phyloP scores from a whole-genome alignment of 257 asterid genomes.

The Jacaranda mimosifolia region DNA sequence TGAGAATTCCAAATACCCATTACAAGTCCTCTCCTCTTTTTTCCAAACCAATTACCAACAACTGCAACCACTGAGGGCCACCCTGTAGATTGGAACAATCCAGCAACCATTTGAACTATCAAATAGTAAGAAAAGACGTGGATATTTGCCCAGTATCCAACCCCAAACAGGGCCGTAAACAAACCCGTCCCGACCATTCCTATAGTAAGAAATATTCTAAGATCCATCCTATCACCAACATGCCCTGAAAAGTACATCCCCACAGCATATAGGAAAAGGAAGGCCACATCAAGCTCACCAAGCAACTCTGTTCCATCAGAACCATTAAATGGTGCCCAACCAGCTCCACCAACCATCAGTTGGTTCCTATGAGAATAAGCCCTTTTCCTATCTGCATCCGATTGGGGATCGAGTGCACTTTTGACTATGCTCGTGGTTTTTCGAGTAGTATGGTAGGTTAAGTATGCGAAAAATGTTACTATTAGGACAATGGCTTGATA shows the following conservation, averaged over 20 bases:
- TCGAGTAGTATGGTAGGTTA: constrained; percentile 69
- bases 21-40: constrained; percentile 77
- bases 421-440: constrained; percentile 82
- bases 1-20: constrained; percentile 89
- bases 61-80: constrained; percentile 87
- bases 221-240: constrained; percentile 67
- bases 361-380: background rate
- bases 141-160: constrained; percentile 66
- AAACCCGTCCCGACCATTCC: constrained; percentile 84
- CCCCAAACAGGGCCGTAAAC: constrained; percentile 70
- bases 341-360: constrained; percentile 41
- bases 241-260: constrained; percentile 79
- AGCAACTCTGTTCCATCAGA: constrained; percentile 66
- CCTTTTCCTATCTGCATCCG: constrained; percentile 25
- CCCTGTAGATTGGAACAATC: constrained; percentile 78
- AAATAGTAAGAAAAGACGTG: constrained; percentile 64
- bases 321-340: constrained; percentile 77
- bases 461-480: constrained; percentile 65
- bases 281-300: constrained; percentile 73
- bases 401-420: constrained; percentile 73
- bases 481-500: constrained; percentile 66
- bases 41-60: constrained; percentile 81
- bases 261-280: constrained; percentile 64
- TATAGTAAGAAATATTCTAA: constrained; percentile 55
- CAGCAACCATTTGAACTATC: constrained; percentile 71